These are phyloP conservation scores for Boletus barrowsii DNA, from an alignment of 768 basidiomycete species.

Conservation along the genomic window DNA sequence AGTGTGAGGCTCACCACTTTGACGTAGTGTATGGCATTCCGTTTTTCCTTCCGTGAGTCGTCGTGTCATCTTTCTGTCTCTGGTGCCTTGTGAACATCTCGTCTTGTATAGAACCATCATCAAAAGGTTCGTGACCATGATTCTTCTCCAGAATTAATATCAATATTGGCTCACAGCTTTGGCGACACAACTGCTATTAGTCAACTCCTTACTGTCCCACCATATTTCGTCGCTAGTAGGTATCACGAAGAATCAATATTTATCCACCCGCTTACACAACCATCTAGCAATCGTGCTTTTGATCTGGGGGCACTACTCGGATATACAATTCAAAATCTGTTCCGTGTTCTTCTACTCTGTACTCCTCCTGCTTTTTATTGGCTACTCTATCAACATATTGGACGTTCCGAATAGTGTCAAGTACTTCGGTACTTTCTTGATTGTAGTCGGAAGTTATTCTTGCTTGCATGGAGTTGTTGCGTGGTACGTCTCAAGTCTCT, in stretches of 20 bases:
- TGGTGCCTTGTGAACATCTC: background rate
- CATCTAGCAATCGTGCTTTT: constrained; percentile 49
- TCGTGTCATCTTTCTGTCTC: background rate
- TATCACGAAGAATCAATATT: background rate
- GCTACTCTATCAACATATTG: constrained; percentile 65
- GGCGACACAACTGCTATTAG: constrained; percentile 55
- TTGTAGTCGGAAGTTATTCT: constrained; percentile 57
- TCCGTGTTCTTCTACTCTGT: constrained; percentile 57
- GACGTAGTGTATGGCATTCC: constrained; percentile 64
- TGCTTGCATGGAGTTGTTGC: constrained; percentile 57
- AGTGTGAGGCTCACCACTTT: background rate
- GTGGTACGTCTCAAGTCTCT: constrained; percentile 45
- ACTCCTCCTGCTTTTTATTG: constrained; percentile 48
- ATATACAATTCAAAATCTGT: constrained; percentile 50
- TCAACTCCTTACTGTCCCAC: constrained; percentile 67
- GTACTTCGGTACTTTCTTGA: constrained; percentile 72
- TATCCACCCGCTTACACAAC: background rate
- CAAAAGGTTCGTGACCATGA: constrained; percentile 33
- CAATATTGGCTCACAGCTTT: constrained; percentile 42
- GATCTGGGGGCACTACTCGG: constrained; percentile 55
- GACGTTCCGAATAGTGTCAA: constrained; percentile 50
- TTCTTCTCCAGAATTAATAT: background rate
- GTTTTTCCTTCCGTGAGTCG: constrained; percentile 62
- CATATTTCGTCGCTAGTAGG: constrained; percentile 62
- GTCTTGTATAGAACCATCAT: constrained; percentile 51